Conservation (phyloP, 2,329 filamentous ascomycete genomes). For the Verticillium nonalfalfae region DNA sequence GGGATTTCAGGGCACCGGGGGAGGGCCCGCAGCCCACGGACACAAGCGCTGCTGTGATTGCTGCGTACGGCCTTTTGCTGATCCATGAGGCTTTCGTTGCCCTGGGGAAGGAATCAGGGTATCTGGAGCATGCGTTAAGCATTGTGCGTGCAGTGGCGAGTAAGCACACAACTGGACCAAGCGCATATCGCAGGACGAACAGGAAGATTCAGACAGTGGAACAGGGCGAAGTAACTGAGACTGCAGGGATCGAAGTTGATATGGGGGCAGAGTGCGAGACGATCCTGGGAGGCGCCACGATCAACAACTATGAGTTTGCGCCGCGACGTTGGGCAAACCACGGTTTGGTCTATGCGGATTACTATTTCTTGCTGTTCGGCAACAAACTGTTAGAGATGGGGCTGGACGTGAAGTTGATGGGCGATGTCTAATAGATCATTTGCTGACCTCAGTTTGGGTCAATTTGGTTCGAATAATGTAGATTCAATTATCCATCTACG, state of each 20-base stretch:
- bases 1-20: constrained; percentile 37
- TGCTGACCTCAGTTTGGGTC: not conserved
- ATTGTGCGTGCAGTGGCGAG: constrained; percentile 17
- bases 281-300: constrained; percentile 37
- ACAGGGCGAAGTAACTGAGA: constrained; percentile 8
- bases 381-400: constrained; percentile 32
- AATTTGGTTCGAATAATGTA: not conserved
- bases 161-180: constrained; percentile 15
- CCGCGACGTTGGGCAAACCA: constrained; percentile 36
- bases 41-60: constrained; percentile 30
- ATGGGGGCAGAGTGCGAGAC: constrained; percentile 27
- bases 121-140: constrained; percentile 18
- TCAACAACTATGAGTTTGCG: constrained; percentile 38
- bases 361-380: constrained; percentile 37
- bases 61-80: constrained; percentile 29
- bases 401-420: constrained; percentile 2
- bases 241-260: constrained; percentile 12
- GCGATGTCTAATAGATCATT: not conserved
- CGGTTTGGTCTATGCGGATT: constrained; percentile 43
- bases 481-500: not conserved
- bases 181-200: constrained; percentile 7
- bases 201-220: constrained; percentile 16
- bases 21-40: constrained; percentile 22
- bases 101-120: constrained; percentile 13
- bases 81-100: constrained; percentile 20